Evolutionary conservation across 2,329 filamentous ascomycete genomes (phyloP).

Genomic region (Seiridium cupressi): DNA sequence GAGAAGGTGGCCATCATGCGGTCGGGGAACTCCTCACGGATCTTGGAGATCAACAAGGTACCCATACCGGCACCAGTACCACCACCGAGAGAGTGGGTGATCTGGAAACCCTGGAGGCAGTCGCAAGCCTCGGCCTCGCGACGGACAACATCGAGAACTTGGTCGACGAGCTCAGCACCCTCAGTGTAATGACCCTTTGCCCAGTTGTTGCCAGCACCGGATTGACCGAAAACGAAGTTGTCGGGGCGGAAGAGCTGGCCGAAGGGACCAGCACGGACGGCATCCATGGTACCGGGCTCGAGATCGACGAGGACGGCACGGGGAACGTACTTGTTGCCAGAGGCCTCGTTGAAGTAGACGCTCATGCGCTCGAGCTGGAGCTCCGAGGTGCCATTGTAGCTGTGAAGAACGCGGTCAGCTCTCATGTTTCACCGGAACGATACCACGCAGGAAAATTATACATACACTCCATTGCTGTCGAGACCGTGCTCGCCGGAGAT

Average conservation of each 20-base stretch:
- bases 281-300: conserved; percentile 99
- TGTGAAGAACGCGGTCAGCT: conserved; percentile 38
- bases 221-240: conserved; percentile 99
- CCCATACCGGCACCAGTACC: conserved; percentile 99
- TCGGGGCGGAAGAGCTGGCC: conserved; percentile 99
- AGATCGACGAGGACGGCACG: conserved; percentile 99
- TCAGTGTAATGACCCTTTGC: conserved; percentile 99
- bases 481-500: conserved; percentile 93
- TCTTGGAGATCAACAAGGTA: conserved; percentile 99
- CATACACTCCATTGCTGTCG: conserved; percentile 93
- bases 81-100: conserved; percentile 99
- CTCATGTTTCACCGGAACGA: background rate
- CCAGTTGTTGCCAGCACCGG: conserved; percentile 99
- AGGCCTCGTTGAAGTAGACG: conserved; percentile 97
- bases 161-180: conserved; percentile 97
- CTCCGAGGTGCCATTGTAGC: conserved; percentile 97
- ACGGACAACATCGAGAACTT: conserved; percentile 97
- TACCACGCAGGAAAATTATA: conserved; percentile 25
- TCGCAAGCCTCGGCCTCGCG: conserved; percentile 98
- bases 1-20: conserved; percentile 99
- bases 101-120: conserved; percentile 99
- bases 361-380: conserved; percentile 99
- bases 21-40: conserved; percentile 99
- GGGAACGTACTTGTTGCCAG: conserved; percentile 98
- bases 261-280: conserved; percentile 96